These are phyloP conservation scores for Saccharomycopsis hybrid DNA, from an alignment of 1,139 yeast genomes.

Conservation along the genomic window DNA sequence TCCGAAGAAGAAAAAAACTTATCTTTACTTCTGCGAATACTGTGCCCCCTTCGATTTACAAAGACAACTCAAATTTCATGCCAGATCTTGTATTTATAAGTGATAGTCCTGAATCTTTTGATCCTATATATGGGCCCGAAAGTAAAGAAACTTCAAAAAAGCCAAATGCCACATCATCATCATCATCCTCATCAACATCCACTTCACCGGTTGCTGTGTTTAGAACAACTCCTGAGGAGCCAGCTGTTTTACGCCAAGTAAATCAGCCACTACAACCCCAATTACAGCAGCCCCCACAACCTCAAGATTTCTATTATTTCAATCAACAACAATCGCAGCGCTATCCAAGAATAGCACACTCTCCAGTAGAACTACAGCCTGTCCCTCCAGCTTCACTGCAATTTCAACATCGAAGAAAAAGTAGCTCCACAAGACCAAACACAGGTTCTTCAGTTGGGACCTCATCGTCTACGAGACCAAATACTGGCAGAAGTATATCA, in stretches of 20 bases:
- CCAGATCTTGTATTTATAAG: constrained; percentile 16
- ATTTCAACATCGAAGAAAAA: not conserved
- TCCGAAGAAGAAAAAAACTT: constrained; percentile 5
- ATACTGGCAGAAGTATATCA: constrained; percentile 6
- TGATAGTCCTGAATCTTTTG: constrained; percentile 18
- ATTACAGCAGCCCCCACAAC: not conserved
- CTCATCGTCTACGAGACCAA: constrained; percentile 1
- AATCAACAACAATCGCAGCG: not conserved
- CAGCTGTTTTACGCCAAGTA: not conserved
- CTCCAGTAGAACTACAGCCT: too few species aligned
- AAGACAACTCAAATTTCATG: constrained; percentile 5
- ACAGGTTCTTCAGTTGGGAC: not conserved
- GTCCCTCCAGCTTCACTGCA: not conserved
- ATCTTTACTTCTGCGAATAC: constrained; percentile 11
- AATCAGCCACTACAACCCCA: too few species aligned
- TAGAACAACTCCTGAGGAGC: not conserved
- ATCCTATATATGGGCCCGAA: constrained; percentile 16
- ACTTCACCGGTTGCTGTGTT: too few species aligned
- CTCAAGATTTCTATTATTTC: not conserved
- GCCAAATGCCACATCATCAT: too few species aligned
- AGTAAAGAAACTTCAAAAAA: not conserved
- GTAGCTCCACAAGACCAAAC: constrained; percentile 4
- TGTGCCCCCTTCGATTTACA: constrained; percentile 10
- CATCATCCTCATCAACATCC: too few species aligned
- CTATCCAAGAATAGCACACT: too few species aligned